phyloP scores from a whole-genome alignment of 2,329 filamentous ascomycete genomes.

The Sclerotinia minor region DNA sequence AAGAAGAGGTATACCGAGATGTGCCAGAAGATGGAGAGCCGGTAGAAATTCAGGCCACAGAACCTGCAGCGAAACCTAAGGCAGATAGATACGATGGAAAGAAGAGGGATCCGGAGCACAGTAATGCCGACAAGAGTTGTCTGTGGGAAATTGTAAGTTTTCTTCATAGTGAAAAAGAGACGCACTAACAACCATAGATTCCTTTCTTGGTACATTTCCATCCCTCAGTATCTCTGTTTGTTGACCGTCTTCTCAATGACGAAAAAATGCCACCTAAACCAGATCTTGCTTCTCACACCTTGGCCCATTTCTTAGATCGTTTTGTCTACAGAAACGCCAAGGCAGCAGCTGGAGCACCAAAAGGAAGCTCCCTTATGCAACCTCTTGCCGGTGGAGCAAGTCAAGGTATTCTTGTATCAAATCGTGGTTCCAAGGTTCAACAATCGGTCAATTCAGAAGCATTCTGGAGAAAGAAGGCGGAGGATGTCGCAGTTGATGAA shows the following conservation, averaged over 20 bases:
- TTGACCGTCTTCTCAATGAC: conserved; percentile 67
- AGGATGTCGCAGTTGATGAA: conserved; percentile 86
- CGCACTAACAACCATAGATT: conserved; percentile 41
- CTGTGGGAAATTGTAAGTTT: conserved; percentile 80
- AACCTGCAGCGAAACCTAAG: conserved; percentile 20
- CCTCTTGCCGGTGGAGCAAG: conserved; percentile 69
- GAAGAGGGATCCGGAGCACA: conserved; percentile 88
- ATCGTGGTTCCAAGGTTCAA: conserved; percentile 48
- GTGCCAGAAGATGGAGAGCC: conserved; percentile 56
- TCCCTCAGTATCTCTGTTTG: conserved; percentile 86
- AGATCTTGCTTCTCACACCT: conserved; percentile 82
- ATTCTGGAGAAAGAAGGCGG: conserved; percentile 90
- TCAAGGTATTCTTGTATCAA: conserved; percentile 60
- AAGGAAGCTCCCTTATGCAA: conserved; percentile 95
- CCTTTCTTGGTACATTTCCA: conserved; percentile 84
- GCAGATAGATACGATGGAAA: conserved; percentile 71
- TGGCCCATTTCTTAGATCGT: conserved; percentile 94
- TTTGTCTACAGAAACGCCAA: conserved; percentile 98
- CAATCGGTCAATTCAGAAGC: conserved; percentile 78
- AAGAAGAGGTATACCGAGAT: conserved; percentile 58
- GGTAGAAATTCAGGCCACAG: conserved; percentile 15
- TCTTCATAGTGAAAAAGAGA: not conserved
- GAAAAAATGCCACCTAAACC: conserved; percentile 80
- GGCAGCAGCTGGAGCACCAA: conserved; percentile 58
- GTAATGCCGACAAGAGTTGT: conserved; percentile 89